A percentile compares a stretch with the other conserved stretches of the same genome.
phyloP scores from a whole-genome alignment of 2,329 filamentous ascomycete species.

The Penicillium sp. region DNA sequence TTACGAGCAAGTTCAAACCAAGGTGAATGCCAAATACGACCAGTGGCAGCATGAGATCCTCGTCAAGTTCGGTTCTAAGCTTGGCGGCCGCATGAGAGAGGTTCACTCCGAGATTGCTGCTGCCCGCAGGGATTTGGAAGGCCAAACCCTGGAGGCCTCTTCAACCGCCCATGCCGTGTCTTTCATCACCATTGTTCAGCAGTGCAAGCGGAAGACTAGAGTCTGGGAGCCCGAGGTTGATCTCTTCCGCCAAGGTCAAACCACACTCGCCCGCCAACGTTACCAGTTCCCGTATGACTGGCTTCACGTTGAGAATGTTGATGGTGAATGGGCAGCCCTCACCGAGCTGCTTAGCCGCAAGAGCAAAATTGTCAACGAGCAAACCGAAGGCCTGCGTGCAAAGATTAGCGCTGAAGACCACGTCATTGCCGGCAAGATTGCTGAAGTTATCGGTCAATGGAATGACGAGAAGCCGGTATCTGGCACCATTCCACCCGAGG shows the following conservation, averaged over 20 bases:
- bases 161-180: slow-evolving; percentile 96
- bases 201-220: slow-evolving; percentile 90
- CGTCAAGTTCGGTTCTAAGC: slow-evolving; percentile 83
- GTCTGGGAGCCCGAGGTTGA: slow-evolving; percentile 95
- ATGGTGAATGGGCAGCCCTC: slow-evolving; percentile 90
- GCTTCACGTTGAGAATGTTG: slow-evolving; percentile 93
- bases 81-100: slow-evolving; percentile 87
- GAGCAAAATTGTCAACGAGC: slow-evolving; percentile 91
- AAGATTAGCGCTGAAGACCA: slow-evolving; percentile 95
- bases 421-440: slow-evolving; percentile 82
- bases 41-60: slow-evolving; percentile 99
- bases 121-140: slow-evolving; percentile 83
- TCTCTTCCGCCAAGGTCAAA: slow-evolving; percentile 92
- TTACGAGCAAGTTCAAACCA: slow-evolving; percentile 97
- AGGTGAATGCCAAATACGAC: slow-evolving; percentile 98
- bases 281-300: slow-evolving; percentile 93
- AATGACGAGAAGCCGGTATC: slow-evolving; percentile 96
- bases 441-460: slow-evolving; percentile 82
- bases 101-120: slow-evolving; percentile 89
- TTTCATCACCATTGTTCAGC: slow-evolving; percentile 97
- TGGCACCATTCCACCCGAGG: slow-evolving; percentile 84
- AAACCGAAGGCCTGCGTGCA: slow-evolving; percentile 88
- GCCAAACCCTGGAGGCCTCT: slow-evolving; percentile 85
- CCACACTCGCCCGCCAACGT: slow-evolving; percentile 82
- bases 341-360: slow-evolving; percentile 91